These are phyloP conservation scores for Alternaria metachromatica DNA, from an alignment of 2,329 filamentous ascomycete species.

Conservation along the genomic window DNA sequence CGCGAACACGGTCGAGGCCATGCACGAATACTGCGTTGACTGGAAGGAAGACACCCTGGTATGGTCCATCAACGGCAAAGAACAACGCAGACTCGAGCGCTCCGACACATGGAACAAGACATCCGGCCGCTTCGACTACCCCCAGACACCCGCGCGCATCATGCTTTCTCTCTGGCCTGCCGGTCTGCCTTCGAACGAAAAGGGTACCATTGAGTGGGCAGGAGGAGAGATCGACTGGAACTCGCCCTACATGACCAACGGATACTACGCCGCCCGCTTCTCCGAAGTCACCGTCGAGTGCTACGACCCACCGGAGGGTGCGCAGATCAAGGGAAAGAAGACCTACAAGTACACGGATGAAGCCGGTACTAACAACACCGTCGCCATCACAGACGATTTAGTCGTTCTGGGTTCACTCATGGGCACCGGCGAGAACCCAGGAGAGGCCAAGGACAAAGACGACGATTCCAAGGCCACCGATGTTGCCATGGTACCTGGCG, in stretches of 20 bases:
- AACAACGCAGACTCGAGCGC: constrained; percentile 76
- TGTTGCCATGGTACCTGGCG: constrained; percentile 62
- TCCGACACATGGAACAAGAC: constrained; percentile 86
- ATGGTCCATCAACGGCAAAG: constrained; percentile 85
- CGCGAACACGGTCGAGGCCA: constrained; percentile 75
- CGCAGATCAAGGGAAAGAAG: constrained; percentile 63
- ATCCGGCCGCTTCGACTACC: constrained; percentile 81
- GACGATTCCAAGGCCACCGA: constrained; percentile 34
- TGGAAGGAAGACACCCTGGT: constrained; percentile 87
- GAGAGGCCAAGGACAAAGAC: constrained; percentile 49
- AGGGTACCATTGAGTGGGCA: constrained; percentile 90
- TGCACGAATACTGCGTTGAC: constrained; percentile 88
- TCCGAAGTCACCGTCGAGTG: constrained; percentile 82
- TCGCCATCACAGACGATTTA: constrained; percentile 75
- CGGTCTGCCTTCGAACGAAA: constrained; percentile 76
- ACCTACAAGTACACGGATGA: constrained; percentile 77
- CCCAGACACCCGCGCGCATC: constrained; percentile 88
- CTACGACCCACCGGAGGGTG: constrained; percentile 80
- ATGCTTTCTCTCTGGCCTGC: constrained; percentile 97
- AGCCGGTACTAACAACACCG: constrained; percentile 72
- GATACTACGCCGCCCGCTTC: constrained; percentile 88
- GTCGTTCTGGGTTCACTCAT: constrained; percentile 80
- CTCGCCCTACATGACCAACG: constrained; percentile 78
- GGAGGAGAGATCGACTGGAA: constrained; percentile 91
- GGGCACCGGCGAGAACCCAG: constrained; percentile 78